These are phyloP conservation scores for Pseudogymnoascus sp. DNA, from an alignment of 2,329 filamentous ascomycete genomes.

Conservation along the genomic window DNA sequence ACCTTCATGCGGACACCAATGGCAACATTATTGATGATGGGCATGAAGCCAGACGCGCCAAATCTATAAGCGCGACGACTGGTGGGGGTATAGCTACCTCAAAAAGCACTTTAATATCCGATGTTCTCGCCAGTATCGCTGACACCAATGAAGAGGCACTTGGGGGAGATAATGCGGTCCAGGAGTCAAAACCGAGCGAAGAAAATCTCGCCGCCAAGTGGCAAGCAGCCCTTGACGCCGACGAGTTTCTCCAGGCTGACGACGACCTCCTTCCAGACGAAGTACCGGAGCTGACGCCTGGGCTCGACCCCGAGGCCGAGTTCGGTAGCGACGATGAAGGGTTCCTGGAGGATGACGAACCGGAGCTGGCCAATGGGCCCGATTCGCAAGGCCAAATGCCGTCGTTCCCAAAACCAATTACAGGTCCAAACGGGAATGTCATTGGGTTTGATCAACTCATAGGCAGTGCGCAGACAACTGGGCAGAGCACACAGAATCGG, in stretches of 20 bases:
- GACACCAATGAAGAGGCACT: slow-evolving; percentile 31
- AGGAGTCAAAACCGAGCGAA: slow-evolving; percentile 25
- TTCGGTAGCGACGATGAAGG: slow-evolving; percentile 82
- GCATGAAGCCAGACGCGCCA: slow-evolving; percentile 11
- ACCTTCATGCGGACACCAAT: slow-evolving; percentile 20
- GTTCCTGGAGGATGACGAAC: slow-evolving; percentile 58
- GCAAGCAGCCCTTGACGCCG: slow-evolving; percentile 73
- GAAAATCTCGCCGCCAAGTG: slow-evolving; percentile 74
- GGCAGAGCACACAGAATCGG: slow-evolving; percentile 20
- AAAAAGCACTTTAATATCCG: slow-evolving; percentile 23
- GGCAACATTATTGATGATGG: slow-evolving; percentile 17
- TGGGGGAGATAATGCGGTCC: background rate
- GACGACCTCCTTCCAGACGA: slow-evolving; percentile 56
- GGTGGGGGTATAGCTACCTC: slow-evolving; percentile 24
- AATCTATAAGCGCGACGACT: slow-evolving; percentile 18
- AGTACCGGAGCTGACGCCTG: slow-evolving; percentile 34
- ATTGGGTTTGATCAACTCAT: slow-evolving; percentile 18
- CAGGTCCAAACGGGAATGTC: slow-evolving; percentile 29
- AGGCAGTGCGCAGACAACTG: slow-evolving; percentile 14
- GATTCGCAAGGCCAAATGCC: slow-evolving; percentile 23
- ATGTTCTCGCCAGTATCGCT: slow-evolving; percentile 24
- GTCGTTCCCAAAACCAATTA: slow-evolving; percentile 23
- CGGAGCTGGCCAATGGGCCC: slow-evolving; percentile 20
- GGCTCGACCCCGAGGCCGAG: slow-evolving; percentile 57
- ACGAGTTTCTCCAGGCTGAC: slow-evolving; percentile 52